These are phyloP conservation scores for Aureobasidium melanogenum DNA, from an alignment of 2,329 filamentous ascomycete genomes.

Conservation along the genomic window DNA sequence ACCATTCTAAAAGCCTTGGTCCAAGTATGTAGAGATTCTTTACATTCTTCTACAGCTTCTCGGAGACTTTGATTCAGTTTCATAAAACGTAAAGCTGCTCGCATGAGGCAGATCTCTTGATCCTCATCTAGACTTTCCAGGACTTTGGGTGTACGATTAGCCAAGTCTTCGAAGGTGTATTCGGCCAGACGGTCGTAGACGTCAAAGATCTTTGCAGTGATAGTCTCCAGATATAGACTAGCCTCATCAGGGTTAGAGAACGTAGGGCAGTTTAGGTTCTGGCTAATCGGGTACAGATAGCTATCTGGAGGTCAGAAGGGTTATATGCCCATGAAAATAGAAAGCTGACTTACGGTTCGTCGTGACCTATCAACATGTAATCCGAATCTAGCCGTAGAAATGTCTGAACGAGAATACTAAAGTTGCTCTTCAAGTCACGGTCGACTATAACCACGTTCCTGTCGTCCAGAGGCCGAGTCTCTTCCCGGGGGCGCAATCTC, in stretches of 20 bases:
- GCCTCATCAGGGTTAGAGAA: not conserved
- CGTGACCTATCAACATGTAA: not conserved
- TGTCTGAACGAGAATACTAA: not conserved
- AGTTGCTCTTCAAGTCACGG: not conserved
- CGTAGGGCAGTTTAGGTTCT: too few relatives aligned
- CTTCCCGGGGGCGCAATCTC: not conserved
- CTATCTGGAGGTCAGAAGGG: not conserved
- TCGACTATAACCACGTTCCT: not conserved
- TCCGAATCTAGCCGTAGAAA: not conserved
- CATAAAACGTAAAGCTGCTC: not conserved
- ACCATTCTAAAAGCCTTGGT: not conserved
- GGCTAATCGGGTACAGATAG: not conserved
- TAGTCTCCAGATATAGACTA: not conserved
- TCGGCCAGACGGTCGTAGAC: not conserved
- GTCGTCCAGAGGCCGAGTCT: not conserved
- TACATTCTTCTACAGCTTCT: not conserved
- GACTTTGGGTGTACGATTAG: not conserved
- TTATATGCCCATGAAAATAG: too few relatives aligned
- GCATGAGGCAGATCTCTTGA: not conserved
- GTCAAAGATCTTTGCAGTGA: not conserved
- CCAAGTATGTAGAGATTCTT: not conserved
- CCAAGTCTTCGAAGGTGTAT: not conserved
- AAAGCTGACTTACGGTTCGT: not conserved
- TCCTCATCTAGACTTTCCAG: not conserved
- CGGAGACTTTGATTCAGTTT: not conserved